Base-by-base conservation (phyloP, 2,329 filamentous ascomycete species). In the Ascochyta fabae region DNA sequence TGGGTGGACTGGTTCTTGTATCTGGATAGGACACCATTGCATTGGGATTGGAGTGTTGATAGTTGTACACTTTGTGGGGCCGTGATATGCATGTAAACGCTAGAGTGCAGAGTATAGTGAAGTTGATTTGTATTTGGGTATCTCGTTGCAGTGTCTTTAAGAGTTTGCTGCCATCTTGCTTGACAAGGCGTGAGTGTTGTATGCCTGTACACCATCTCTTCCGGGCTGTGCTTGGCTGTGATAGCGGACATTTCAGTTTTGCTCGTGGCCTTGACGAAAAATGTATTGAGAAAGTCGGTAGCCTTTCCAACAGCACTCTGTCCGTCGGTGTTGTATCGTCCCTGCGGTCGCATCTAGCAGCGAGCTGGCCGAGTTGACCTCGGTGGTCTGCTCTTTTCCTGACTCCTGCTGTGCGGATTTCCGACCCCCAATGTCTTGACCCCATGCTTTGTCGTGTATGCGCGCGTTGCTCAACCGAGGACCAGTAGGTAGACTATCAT, bases 401-500 rank as follows among this genome's bases (percentile, higher is more conserved):
- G 19, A 9, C 6, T 5, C 13, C 31, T 26, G 29, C 24, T 42
- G 31, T 39, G 42, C 36, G 22, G 15, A 43, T 39, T 15, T 22
- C 26, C n/a, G 12, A 4, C 16, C 22, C 13, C 0, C 13, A 48
- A 39, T 8, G 47, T 27, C 33, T 6, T 34, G 31, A 26, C 44
- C 16, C 12, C 27, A 34, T 48, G 16, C 19, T 40, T 39, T 10
- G 19, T 13, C 9, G 15, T 26, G n/a, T 23, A 24, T 19, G 29
- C 10, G 48, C 42, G 36, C 38, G 27, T 34, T 44, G 53, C 55
- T 74, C 69, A 74, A 40, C 72, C 72, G 29, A 75, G 65, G 26
- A 75, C 65, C 12, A 77, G 56, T 27, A 74, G 65, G 56, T 77
- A 77, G 7, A 75, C 52, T 53, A 77, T 76, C 58, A 76, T 72